Evolutionary conservation across 2,329 filamentous ascomycete species (phyloP).

Genomic region (Epichloe brachyelytri): DNA sequence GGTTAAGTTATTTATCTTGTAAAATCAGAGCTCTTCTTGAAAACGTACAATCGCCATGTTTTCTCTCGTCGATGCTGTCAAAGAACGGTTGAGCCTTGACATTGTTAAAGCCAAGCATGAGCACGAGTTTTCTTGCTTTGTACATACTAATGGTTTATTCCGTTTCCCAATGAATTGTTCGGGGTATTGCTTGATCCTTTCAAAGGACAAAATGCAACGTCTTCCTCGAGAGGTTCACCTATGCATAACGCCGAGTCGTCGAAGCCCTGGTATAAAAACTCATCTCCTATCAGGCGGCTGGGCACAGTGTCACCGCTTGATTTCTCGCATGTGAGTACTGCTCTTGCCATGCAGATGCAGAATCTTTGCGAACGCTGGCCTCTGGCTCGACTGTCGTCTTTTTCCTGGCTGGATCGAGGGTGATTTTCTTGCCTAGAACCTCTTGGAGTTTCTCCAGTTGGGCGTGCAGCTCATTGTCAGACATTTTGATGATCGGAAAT

Average conservation of each 20-base stretch:
- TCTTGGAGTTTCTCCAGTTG: conserved; percentile 8
- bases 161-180: conserved; percentile 41
- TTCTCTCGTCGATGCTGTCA: conserved; percentile 41
- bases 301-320: background rate
- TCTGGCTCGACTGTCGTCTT: background rate
- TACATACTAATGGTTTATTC: conserved; percentile 34
- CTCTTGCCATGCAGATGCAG: background rate
- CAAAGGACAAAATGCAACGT: conserved; percentile 33
- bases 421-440: conserved; percentile 7
- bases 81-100: conserved; percentile 39
- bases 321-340: background rate
- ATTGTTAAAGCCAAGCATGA: background rate
- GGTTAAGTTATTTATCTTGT: background rate
- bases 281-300: background rate
- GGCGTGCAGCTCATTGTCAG: conserved; percentile 4
- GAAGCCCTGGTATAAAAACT: conserved; percentile 3
- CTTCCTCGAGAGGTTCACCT: conserved; percentile 13
- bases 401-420: conserved; percentile 1
- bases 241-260: conserved; percentile 13
- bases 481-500: background rate
- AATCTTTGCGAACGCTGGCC: background rate
- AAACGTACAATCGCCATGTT: conserved; percentile 63
- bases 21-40: background rate
- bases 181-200: conserved; percentile 43
- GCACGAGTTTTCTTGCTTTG: background rate